Conservation (phyloP, 306 rosid genomes). For the Myrica gale region DNA sequence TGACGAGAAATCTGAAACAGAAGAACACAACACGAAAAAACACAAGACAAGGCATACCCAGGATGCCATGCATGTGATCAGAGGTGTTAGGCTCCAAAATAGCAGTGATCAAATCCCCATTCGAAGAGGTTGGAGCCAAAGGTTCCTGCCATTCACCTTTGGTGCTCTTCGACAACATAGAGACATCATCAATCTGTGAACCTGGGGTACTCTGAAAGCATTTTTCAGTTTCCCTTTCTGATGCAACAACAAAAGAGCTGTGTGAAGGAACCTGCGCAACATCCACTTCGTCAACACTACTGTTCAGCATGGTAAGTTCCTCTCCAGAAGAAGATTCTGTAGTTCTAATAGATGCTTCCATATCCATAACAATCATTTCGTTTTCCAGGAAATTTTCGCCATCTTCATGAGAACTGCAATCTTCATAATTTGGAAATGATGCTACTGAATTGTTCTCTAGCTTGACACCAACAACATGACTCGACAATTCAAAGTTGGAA, state of each 20-base stretch:
- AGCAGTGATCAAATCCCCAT: constrained; percentile 42
- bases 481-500: constrained; percentile 39
- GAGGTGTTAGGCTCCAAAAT: constrained; percentile 41
- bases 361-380: constrained; percentile 34
- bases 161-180: constrained; percentile 40
- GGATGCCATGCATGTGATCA: constrained; percentile 37
- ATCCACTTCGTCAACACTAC: constrained; percentile 35
- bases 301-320: constrained; percentile 33
- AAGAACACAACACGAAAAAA: constrained; percentile 8
- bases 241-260: constrained; percentile 36
- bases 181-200: constrained; percentile 35
- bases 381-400: constrained; percentile 38
- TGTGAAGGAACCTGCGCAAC: constrained; percentile 32
- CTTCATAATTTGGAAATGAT: constrained; percentile 29
- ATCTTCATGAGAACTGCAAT: constrained; percentile 33
- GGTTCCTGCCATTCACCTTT: constrained; percentile 45
- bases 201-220: constrained; percentile 26
- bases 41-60: constrained; percentile 48
- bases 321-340: constrained; percentile 42
- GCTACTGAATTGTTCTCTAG: constrained; percentile 36
- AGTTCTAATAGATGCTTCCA: constrained; percentile 37
- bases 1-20: not conserved
- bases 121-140: constrained; percentile 35
- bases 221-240: constrained; percentile 47
- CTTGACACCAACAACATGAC: constrained; percentile 29